A percentile compares a stretch with the other conserved stretches of the same genome.
These are phyloP conservation scores for Claviceps digitariae DNA, from an alignment of 2,329 filamentous ascomycete species.

Conservation along the genomic window DNA sequence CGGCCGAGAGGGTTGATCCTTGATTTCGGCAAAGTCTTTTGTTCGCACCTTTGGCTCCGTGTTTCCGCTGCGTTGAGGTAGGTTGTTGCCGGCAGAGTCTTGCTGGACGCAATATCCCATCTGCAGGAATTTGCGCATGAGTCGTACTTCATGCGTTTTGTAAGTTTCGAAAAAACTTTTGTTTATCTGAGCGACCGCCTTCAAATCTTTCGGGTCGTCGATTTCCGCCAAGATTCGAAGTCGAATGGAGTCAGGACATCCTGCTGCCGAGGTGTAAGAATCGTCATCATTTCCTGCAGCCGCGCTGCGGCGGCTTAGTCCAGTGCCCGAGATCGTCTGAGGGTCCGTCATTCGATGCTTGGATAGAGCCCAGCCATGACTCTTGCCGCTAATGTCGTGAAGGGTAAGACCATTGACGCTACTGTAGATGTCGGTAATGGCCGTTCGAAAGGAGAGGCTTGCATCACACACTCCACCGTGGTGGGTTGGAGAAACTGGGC, in stretches of 20 bases:
- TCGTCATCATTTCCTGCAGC: slow-evolving; percentile 13
- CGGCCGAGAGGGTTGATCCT: slow-evolving; percentile 8
- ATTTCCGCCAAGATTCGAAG: slow-evolving; percentile 27
- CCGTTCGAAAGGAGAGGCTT: slow-evolving; percentile 30
- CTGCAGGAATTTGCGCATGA: slow-evolving; percentile 24
- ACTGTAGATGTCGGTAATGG: slow-evolving; percentile 36
- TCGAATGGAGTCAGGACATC: slow-evolving; percentile 23
- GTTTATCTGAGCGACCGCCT: slow-evolving; percentile 27
- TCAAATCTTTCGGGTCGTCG: slow-evolving; percentile 27
- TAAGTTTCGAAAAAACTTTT: slow-evolving; percentile 31
- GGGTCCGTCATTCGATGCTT: slow-evolving; percentile 23
- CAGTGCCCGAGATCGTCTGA: slow-evolving; percentile 18
- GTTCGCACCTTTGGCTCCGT: slow-evolving; percentile 22
- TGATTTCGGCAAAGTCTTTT: slow-evolving; percentile 17
- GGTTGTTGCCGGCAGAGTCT: not conserved
- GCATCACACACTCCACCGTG: slow-evolving; percentile 36
- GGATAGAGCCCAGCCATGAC: slow-evolving; percentile 36
- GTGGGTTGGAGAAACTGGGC: slow-evolving; percentile 27
- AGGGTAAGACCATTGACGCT: slow-evolving; percentile 36
- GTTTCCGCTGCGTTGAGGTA: slow-evolving; percentile 8
- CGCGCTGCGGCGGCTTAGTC: slow-evolving; percentile 20
- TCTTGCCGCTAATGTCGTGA: slow-evolving; percentile 32
- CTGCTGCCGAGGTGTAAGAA: slow-evolving; percentile 17
- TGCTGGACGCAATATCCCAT: slow-evolving; percentile 11
- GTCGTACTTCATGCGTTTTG: slow-evolving; percentile 27